Evolutionary conservation across 1,139 yeast species (phyloP), one percentile per base, ranked within the genome.

Genomic region (Pichia sp.): DNA sequence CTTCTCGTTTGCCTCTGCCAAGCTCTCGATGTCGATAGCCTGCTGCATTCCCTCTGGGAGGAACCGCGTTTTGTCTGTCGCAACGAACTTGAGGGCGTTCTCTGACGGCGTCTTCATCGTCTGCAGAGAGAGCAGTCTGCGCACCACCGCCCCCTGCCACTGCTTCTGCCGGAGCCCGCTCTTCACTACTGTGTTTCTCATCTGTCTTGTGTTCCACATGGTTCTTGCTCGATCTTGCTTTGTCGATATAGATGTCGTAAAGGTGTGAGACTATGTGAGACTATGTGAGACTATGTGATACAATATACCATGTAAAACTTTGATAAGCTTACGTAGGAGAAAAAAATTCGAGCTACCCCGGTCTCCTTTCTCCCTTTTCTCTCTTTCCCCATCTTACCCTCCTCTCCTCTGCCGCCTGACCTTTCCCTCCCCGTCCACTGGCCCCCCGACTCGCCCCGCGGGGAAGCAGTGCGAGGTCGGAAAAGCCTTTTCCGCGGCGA

Each of bases 91-190:
- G 57, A 93, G 74, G 0, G 99, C 98, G 70, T 93, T 88, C 45
- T 84, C 92, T 65, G 93, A 93, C 4, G 99, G 99, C 0, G 99
- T 93, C 3, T 87, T 72, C 13, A 82, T 74, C 0, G 90, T 82
- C 62, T 84, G 84, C 8, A 69, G 51, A 0, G 64, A 56, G 8
- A 69, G 49, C 10, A 56, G 54, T 48, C 57, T 47, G 32, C 50
- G 48, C 1, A 40, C 32, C 16, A 40, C 23, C 13, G n/a, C 26
- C 23, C 26, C 6, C 26, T 23, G 26, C 26, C 26, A n/a, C 30
- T 31, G 19, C n/a, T 29, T 31, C 38, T 31, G 38, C 34, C 23
- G 40, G 38, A 30, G 16, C 29, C 13, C n/a, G 41, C 26, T 36
- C 16, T 36, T 10, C n/a, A 36, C 8, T n/a, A 43, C 15, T 43